phyloP scores from a whole-genome alignment of 768 basidiomycete genomes.

The Suillus alpinus region DNA sequence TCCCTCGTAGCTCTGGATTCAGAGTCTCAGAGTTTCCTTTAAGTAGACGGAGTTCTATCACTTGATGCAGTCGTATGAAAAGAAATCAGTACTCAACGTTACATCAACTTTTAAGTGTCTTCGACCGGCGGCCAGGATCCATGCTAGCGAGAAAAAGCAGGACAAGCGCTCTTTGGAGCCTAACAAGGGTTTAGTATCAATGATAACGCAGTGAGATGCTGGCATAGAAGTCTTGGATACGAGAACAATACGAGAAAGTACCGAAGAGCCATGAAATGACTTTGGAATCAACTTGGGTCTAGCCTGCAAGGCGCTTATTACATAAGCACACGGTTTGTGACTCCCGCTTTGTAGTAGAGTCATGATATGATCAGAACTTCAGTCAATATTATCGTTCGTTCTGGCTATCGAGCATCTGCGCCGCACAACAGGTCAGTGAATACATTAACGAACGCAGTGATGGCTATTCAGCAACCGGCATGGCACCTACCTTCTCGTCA shows the following conservation, averaged over 20 bases:
- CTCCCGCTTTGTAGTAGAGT: not conserved
- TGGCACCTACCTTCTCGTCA: conserved; percentile 42
- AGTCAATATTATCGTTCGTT: conserved; percentile 12
- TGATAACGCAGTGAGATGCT: not conserved
- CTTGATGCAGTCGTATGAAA: not conserved
- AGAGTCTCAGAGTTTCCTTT: not conserved
- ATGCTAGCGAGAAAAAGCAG: not conserved
- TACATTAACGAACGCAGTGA: conserved; percentile 19
- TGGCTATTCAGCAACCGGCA: conserved; percentile 60
- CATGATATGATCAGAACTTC: conserved; percentile 22
- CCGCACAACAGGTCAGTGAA: conserved; percentile 8
- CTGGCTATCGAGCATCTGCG: conserved; percentile 6
- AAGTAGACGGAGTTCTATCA: not conserved
- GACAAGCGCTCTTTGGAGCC: not conserved
- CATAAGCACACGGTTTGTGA: conserved; percentile 2
- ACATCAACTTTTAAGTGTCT: not conserved
- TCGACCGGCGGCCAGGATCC: not conserved
- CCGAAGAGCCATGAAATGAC: not conserved
- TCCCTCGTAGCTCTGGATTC: not conserved
- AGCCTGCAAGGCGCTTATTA: not conserved
- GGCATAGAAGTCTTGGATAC: not conserved
- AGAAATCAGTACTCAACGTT: not conserved
- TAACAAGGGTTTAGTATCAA: not conserved
- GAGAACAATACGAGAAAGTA: not conserved
- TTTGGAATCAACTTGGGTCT: not conserved